Conservation (phyloP, 192 early-diverging fungal genomes). For the Entomortierella lignicola region DNA sequence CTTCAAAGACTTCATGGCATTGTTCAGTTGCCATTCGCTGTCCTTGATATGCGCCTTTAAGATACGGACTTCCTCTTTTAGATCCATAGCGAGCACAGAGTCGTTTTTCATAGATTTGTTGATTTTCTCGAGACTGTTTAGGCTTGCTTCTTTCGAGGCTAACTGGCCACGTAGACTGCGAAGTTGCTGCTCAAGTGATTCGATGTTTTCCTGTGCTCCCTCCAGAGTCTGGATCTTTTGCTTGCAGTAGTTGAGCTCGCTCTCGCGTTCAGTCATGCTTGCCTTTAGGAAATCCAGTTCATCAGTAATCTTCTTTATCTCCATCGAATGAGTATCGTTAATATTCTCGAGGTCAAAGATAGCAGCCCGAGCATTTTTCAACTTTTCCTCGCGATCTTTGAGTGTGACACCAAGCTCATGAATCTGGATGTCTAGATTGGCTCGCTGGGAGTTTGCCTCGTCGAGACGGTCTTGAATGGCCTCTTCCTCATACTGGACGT, state of each 20-base stretch:
- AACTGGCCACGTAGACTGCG: slow-evolving; percentile 23
- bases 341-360: slow-evolving; percentile 14
- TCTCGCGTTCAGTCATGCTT: slow-evolving; percentile 9
- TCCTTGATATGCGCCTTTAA: slow-evolving; percentile 17
- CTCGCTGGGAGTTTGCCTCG: slow-evolving; percentile 14
- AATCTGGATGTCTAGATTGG: slow-evolving; percentile 9
- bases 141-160: neutral
- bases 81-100: neutral
- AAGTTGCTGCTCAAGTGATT: slow-evolving; percentile 5
- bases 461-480: slow-evolving; percentile 17
- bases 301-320: neutral
- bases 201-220: slow-evolving; percentile 13
- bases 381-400: neutral
- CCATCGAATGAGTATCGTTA: slow-evolving; percentile 2
- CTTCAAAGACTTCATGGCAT: neutral
- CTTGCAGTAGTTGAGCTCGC: slow-evolving; percentile 21
- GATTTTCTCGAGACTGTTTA: slow-evolving; percentile 8
- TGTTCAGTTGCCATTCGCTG: slow-evolving; percentile 12
- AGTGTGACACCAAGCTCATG: slow-evolving; percentile 7
- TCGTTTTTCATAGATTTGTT: slow-evolving; percentile 5
- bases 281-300: slow-evolving; percentile 3
- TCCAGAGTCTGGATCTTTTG: slow-evolving; percentile 19
- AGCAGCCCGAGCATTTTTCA: slow-evolving; percentile 4
- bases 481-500: slow-evolving; percentile 5
- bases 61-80: slow-evolving; percentile 3